These are phyloP conservation scores for Oryza nivara DNA, from an alignment of 176 grass and related monocot genomes.

Conservation along the genomic window DNA sequence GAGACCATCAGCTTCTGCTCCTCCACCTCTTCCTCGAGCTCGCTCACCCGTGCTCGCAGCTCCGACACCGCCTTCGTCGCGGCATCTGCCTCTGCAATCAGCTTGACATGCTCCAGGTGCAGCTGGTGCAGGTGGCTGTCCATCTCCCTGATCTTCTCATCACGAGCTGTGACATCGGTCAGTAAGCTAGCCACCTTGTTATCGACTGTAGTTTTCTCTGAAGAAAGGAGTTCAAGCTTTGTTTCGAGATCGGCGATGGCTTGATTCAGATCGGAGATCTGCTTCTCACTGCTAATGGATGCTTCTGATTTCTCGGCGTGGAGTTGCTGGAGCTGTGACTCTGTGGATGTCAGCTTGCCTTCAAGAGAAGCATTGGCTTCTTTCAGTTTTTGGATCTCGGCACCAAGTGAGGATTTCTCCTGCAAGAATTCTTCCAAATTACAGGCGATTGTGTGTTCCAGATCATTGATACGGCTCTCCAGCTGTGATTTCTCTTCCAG, in stretches of 20 bases:
- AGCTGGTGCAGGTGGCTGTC: constrained; percentile 58
- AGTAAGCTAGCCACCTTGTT: constrained; percentile 38
- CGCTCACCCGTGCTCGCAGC: constrained; percentile 43
- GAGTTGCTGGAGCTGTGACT: constrained; percentile 52
- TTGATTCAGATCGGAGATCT: constrained; percentile 52
- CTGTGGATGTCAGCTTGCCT: constrained; percentile 39
- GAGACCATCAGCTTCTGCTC: constrained; percentile 60
- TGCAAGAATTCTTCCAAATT: constrained; percentile 44
- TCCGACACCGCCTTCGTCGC: not conserved
- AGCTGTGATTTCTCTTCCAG: constrained; percentile 56
- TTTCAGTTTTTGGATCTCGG: constrained; percentile 44
- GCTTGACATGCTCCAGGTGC: constrained; percentile 73
- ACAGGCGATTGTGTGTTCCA: constrained; percentile 45
- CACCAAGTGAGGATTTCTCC: constrained; percentile 53
- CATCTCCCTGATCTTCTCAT: constrained; percentile 56
- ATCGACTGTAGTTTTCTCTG: constrained; percentile 56
- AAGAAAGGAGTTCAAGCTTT: constrained; percentile 43
- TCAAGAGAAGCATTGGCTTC: constrained; percentile 52
- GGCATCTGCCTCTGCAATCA: constrained; percentile 56
- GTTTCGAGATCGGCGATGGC: constrained; percentile 39
- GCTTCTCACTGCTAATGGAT: constrained; percentile 49
- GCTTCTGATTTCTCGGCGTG: constrained; percentile 35
- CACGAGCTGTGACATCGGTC: constrained; percentile 44
- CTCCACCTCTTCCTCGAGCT: constrained; percentile 75
- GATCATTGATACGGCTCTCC: constrained; percentile 44